Conservation (phyloP, 768 basidiomycete genomes). For the Suillus lakei region DNA sequence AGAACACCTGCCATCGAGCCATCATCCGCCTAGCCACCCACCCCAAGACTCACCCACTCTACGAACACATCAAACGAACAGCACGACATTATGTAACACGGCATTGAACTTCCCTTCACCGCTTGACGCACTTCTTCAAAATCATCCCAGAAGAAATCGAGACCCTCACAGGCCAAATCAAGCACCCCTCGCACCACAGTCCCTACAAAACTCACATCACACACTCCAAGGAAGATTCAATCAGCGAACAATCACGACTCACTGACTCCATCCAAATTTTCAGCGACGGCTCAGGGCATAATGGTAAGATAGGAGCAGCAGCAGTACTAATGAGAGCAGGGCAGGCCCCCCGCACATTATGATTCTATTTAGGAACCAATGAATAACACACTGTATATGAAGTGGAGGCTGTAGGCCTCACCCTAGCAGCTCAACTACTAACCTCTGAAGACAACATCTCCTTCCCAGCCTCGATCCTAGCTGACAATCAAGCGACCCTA, state of each 20-base stretch:
- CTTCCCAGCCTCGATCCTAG: background rate
- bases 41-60: background rate
- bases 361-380: slow-evolving; percentile 10
- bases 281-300: background rate
- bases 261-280: background rate
- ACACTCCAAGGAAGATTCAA: background rate
- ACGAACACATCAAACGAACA: background rate
- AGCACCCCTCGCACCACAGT: background rate
- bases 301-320: background rate
- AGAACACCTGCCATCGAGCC: slow-evolving; percentile 7
- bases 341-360: background rate
- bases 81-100: background rate
- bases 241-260: background rate
- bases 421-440: slow-evolving; percentile 17
- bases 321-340: background rate
- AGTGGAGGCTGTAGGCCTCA: slow-evolving; percentile 18
- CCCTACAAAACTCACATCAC: background rate
- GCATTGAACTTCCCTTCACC: background rate
- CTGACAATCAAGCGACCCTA: slow-evolving; percentile 11
- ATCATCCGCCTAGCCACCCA: slow-evolving; percentile 20
- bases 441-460: background rate
- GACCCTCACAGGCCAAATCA: background rate
- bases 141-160: background rate
- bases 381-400: slow-evolving; percentile 24
- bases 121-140: background rate